Base-by-base conservation (phyloP, 164 flowering plant species). In the Litsea cubeba region DNA sequence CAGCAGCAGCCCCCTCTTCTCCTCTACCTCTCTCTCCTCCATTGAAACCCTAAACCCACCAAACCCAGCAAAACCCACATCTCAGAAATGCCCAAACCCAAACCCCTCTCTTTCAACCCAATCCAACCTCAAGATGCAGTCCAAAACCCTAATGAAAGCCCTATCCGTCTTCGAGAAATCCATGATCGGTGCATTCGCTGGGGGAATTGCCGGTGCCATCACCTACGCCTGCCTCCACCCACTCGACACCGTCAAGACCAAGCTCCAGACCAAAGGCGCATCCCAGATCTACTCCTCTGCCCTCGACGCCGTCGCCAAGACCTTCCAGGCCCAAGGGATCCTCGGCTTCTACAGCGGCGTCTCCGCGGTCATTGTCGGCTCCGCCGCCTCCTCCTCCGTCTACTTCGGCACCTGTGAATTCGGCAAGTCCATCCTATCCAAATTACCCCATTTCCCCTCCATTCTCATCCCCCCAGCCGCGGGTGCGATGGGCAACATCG, bases 331-430 rank as follows among this genome's bases (percentile, higher is more conserved):
- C 0, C 82, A 83, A 18, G 99, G 99, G 15, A 80, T 95, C 70
- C 72, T 86, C 4, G 99, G 99, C 69, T 93, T 95, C 76, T 93
- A 93, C 77, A 83, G 92, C 26, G 99, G 99, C 25, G 79, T 95
- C 4, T 92, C 96, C n/a, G 99, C 99, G 0, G 98, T 91, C 2
- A 82, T 93, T 32, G 89, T 95, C 1, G 99, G 99, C 4, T 95
- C 99, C 0, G 79, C 98, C 1, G 79, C 76, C 23, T 95, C 99
- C 8, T 93, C 98, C 2, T 97, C 99, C 3, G 84, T 95, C 5
- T 95, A 95, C 77, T 95, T 95, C 67, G 99, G 98, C 7, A 95
- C 98, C 11, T 95, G 99, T 72, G 99, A 95, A 86, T 91, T 93
- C 54, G 99, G 96, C 18, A 95, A 95, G 80, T 93, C 98, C 17